Conservation (phyloP, 2,329 filamentous ascomycete species). For the Venturia pyrina region DNA sequence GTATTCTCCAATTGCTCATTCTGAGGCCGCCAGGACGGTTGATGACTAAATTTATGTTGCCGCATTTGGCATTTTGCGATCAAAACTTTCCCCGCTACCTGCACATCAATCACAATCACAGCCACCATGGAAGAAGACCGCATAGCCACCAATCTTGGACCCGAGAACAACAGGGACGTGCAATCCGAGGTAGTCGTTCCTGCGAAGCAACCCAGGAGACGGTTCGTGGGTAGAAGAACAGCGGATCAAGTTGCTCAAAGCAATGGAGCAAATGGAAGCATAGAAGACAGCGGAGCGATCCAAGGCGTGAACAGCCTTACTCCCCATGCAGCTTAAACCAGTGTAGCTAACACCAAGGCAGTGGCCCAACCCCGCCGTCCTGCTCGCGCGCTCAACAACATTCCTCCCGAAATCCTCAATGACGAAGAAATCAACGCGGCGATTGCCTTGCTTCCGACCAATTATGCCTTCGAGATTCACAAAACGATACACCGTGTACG, state of each 20-base stretch:
- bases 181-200: conserved; percentile 37
- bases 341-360: conserved; percentile 25
- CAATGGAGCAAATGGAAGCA: conserved; percentile 30
- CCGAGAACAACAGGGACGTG: conserved; percentile 56
- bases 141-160: conserved; percentile 58
- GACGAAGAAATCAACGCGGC: conserved; percentile 80
- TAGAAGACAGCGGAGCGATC: conserved; percentile 55
- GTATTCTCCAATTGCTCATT: too few relatives aligned
- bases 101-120: background rate
- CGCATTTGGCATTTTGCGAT: background rate
- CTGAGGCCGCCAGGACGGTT: background rate
- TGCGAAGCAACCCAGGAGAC: conserved; percentile 70
- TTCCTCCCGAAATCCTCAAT: conserved; percentile 77
- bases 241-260: conserved; percentile 46
- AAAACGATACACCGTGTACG: conserved; percentile 96
- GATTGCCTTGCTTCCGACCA: conserved; percentile 76
- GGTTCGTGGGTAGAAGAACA: conserved; percentile 79
- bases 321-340: conserved; percentile 13
- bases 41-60: background rate
- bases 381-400: conserved; percentile 78
- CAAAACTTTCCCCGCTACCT: background rate
- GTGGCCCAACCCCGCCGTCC: conserved; percentile 62
- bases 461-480: conserved; percentile 97
- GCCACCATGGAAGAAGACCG: conserved; percentile 64
- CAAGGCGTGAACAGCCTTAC: conserved; percentile 45